phyloP scores from a whole-genome alignment of 2,329 filamentous ascomycete species.

The Aspergillus awamori region DNA sequence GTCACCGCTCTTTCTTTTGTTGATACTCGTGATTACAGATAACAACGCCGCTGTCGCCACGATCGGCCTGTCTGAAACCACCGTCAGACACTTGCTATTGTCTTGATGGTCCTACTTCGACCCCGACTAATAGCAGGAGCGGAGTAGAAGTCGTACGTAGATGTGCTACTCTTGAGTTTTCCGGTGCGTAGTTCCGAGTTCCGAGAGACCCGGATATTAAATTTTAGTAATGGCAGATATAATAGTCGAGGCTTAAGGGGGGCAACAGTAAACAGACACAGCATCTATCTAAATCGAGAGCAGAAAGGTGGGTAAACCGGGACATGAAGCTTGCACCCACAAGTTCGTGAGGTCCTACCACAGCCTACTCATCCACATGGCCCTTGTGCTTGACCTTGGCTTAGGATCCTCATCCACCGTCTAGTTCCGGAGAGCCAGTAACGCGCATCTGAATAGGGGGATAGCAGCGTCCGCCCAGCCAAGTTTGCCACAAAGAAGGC shows the following conservation, averaged over 20 bases:
- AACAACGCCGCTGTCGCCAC: neutral
- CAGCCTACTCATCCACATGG: neutral
- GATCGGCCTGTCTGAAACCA: conserved; percentile 1
- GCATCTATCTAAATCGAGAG: neutral
- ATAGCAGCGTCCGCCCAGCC: neutral
- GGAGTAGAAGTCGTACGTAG: neutral
- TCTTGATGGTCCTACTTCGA: neutral
- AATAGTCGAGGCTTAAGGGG: neutral
- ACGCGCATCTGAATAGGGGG: neutral
- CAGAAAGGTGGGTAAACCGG: neutral
- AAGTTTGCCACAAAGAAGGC: neutral
- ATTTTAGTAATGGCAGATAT: neutral
- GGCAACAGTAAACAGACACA: neutral
- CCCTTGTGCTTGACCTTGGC: neutral
- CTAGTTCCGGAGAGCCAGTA: neutral
- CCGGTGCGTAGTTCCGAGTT: neutral
- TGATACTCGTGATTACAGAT: neutral
- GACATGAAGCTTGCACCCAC: neutral
- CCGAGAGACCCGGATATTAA: neutral
- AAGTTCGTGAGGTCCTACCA: neutral
- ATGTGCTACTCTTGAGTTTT: neutral
- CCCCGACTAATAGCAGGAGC: neutral
- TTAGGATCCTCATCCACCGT: neutral
- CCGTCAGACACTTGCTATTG: neutral
- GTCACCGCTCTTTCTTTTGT: neutral